Base-by-base conservation (phyloP, 2,329 filamentous ascomycete species). In the Cercospora sojina region DNA sequence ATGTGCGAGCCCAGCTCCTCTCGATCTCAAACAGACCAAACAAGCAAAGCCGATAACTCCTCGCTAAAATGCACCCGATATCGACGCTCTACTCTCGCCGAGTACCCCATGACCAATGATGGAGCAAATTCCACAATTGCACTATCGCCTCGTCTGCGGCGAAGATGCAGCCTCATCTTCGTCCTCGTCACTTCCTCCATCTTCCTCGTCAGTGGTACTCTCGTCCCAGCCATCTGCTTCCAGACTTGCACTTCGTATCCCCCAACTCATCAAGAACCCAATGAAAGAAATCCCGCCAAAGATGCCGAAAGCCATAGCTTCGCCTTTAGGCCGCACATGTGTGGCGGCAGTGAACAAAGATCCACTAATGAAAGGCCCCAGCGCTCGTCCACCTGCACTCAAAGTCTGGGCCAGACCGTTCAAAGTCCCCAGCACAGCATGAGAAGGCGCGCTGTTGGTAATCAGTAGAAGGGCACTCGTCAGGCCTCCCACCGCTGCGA, bases 331-430 rank as follows among this genome's bases (percentile, higher is more conserved):
- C 10, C 85, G 82, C 5, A 97, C 84, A 58, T 86, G 85, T 0
- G 88, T 90, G 0, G 92, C 90, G 0, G 94, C 82, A 0, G 92
- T 92, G 78, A 96, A 99, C 0, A 99, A 82, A 0, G 89, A 89
- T 0, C 95, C 95, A 0, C 93, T 95, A 0, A 96, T 82, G 71
- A 98, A 93, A 0, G 95, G 95, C 0, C 95, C 95, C 0, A 92
- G 86, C 51, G 93, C 93, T 67, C 95, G 88, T 8, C 95, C 95
- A 0, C 91, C 92, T 0, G 95, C 95, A 0, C 92, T 96, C 0
- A 99, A 87, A 0, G 93, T 97, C 79, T 99, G 95, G 0, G 95
- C 95, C 32, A 98, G 86, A 9, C 95, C 95, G 75, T 99, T 97
- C 27, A 99, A 84, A 0, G 92, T 93, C 3, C 95, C 95, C 0